These are phyloP conservation scores for Ustilago curta DNA, from an alignment of 1,284 basidiomycete species.

Conservation along the genomic window DNA sequence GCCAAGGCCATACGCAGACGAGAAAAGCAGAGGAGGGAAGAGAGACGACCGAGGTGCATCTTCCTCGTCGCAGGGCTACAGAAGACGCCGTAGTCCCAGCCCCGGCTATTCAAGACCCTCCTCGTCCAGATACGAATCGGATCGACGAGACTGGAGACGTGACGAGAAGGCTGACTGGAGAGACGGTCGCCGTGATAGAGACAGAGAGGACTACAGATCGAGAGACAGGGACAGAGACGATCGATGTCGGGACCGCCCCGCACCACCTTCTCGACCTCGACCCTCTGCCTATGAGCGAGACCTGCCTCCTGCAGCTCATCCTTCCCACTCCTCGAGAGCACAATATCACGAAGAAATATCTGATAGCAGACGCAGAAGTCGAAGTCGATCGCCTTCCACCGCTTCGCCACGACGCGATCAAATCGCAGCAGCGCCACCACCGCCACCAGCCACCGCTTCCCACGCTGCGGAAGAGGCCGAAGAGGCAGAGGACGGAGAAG, in stretches of 20 bases:
- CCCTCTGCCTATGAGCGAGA: conserved; percentile 15
- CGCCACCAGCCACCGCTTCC: background rate
- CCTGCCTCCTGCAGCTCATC: background rate
- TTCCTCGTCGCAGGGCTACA: conserved; percentile 14
- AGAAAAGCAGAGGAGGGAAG: conserved; percentile 1
- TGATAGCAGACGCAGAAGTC: background rate
- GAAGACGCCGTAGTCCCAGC: conserved; percentile 30
- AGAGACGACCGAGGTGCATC: conserved; percentile 17
- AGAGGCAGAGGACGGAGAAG: conserved; percentile 15
- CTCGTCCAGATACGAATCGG: conserved; percentile 6
- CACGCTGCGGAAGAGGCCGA: conserved; percentile 6
- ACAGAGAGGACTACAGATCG: conserved; percentile 14
- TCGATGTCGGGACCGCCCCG: conserved; percentile 12
- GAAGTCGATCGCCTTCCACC: conserved; percentile 12
- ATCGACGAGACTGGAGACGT: conserved; percentile 18
- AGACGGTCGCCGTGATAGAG: background rate
- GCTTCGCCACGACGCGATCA: background rate
- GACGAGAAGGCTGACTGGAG: conserved; percentile 15
- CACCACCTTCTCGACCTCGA: conserved; percentile 22
- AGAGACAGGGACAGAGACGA: conserved; percentile 18
- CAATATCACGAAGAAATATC: background rate
- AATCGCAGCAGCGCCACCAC: background rate
- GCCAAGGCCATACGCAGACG: conserved; percentile 24
- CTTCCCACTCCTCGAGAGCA: conserved; percentile 1
- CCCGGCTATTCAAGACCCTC: conserved; percentile 10